Evolutionary conservation across 768 basidiomycete species (phyloP), one percentile per base, ranked within the genome.

Genomic region (Termitomyces sp.): DNA sequence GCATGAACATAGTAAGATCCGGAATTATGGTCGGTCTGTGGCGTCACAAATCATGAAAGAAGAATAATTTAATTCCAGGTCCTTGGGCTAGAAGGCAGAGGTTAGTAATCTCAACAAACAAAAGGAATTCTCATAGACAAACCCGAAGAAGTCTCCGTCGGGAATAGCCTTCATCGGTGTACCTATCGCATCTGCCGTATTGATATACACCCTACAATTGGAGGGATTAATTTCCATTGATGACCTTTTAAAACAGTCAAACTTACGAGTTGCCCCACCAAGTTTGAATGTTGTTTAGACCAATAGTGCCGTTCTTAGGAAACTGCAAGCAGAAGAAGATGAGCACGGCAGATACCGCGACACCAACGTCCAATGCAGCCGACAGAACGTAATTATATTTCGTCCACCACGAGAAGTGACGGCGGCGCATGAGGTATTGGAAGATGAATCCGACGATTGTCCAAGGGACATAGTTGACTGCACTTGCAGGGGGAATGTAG

Each of bases 191-290:
- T 81, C 81, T 5, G 78, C 79, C 14, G 73, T 81, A 36, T 72
- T 72, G 24, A 69, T 64, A 48, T 69, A 68, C n/a, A 78, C 73
- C 43, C 72, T 76, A 53, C 26, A 61, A 34, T 36, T 42, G 20
- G 12, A 24, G 20, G 61, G 30, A 33, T 53, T n/a, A 26, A 33
- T n/a, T 24, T 22, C 33, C 9, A 55, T 30, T 24, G 16, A 8
- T 8, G n/a, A 9, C 14, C 27, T 16, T 26, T 7, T 4, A 30
- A 26, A n/a, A n/a, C 20, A 7, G 40, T 8, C 16, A 72, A 67
- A 59, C 76, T 51, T 53, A 77, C 76, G 72, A 80, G 60, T 90
- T 90, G 12, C 89, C 89, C 88, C 88, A 90, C 89, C 89, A 91
- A 3, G 60, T 52, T 59, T 82, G 81, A 43, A 91, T 67, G 7